Evolutionary conservation across 2,329 filamentous ascomycete species (phyloP).

Genomic region (Tolypocladium ophioglossoides): DNA sequence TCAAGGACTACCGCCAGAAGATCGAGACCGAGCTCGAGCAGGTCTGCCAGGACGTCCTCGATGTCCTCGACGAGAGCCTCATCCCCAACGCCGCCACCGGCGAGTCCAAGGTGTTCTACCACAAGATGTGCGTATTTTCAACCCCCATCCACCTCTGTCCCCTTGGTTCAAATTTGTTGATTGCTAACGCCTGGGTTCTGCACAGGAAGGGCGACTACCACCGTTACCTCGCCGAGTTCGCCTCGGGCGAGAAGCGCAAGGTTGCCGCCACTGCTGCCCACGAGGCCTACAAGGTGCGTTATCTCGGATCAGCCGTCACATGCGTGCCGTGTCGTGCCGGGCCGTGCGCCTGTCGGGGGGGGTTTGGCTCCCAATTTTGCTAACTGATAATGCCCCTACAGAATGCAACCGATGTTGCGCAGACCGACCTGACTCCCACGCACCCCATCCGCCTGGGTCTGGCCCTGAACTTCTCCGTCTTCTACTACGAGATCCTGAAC

Average conservation of each 20-base stretch:
- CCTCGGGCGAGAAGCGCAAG: conserved; percentile 87
- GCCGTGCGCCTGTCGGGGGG: conserved; percentile 6
- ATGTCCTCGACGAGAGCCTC: conserved; percentile 84
- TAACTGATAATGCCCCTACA: conserved; percentile 22
- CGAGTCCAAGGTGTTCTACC: conserved; percentile 99
- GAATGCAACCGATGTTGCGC: conserved; percentile 96
- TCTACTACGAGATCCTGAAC: conserved; percentile 99
- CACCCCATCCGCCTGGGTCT: conserved; percentile 97
- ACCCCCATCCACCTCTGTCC: not conserved
- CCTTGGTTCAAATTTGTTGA: not conserved
- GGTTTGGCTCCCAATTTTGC: conserved; percentile 1
- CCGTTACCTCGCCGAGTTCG: conserved; percentile 90
- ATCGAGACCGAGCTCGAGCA: conserved; percentile 95
- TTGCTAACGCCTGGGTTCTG: conserved; percentile 2
- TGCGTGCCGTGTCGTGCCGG: conserved; percentile 9
- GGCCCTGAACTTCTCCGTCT: conserved; percentile 97
- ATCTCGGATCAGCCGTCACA: conserved; percentile 9
- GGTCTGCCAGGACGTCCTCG: conserved; percentile 95
- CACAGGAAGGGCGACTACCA: conserved; percentile 93
- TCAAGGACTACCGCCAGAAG: conserved; percentile 96
- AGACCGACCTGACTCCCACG: conserved; percentile 93
- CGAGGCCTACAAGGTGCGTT: conserved; percentile 90
- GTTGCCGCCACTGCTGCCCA: conserved; percentile 75
- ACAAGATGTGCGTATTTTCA: conserved; percentile 78
- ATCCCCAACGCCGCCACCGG: conserved; percentile 94